These are phyloP conservation scores for Daldinia vernicosa DNA, from an alignment of 495 filamentous ascomycete genomes.

Conservation along the genomic window DNA sequence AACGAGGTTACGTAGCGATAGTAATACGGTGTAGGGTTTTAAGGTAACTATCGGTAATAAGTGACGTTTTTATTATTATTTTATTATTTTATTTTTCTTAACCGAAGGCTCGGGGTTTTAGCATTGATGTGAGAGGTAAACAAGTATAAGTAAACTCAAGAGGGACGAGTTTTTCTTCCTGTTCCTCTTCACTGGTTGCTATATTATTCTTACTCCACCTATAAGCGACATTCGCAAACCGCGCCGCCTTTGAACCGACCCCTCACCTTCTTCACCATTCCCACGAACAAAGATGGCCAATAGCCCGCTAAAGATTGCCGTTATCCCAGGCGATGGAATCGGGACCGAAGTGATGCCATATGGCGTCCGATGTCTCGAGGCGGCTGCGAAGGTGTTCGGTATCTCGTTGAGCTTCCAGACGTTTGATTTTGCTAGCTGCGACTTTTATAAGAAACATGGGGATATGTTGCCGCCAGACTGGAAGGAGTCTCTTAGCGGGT, in stretches of 20 bases:
- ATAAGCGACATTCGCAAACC: slow-evolving; percentile 2
- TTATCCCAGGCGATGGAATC: slow-evolving; percentile 50
- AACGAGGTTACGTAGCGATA: neutral
- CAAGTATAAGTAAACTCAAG: neutral
- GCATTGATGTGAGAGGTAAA: neutral
- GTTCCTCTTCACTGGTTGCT: neutral
- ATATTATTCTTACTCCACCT: neutral
- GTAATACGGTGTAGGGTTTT: neutral
- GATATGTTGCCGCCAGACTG: slow-evolving; percentile 46
- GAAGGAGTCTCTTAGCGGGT: slow-evolving; percentile 39
- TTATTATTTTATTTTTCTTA: too few species aligned
- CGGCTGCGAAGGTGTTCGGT: slow-evolving; percentile 34
- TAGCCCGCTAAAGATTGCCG: slow-evolving; percentile 42
- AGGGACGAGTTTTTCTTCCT: neutral
- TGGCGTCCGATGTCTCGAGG: slow-evolving; percentile 43
- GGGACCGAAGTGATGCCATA: slow-evolving; percentile 47
- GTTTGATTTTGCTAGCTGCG: slow-evolving; percentile 47
- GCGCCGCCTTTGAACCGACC: neutral
- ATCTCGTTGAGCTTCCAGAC: slow-evolving; percentile 42
- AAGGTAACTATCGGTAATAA: neutral
- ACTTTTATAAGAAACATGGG: slow-evolving; percentile 45
- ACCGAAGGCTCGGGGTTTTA: neutral
- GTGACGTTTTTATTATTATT: neutral
- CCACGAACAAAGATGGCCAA: slow-evolving; percentile 23
- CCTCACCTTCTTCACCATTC: neutral